Evolutionary conservation across 441 rosid genomes (phyloP), one percentile per base, ranked within the genome.

Genomic region (Adansonia gregorii): DNA sequence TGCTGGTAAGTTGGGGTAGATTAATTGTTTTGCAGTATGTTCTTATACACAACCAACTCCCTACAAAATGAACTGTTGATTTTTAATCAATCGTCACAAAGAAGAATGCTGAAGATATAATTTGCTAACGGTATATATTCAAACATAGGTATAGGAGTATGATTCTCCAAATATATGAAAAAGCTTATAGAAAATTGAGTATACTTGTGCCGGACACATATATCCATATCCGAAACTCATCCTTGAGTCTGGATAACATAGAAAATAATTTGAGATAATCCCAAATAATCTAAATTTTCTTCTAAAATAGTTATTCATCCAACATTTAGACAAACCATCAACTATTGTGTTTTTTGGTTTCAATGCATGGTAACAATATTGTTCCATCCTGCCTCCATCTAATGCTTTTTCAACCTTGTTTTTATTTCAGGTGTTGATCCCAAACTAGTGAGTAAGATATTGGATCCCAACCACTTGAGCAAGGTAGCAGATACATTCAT

Each of bases 361-460:
- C 24, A 58, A 58, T 19, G 27, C 12, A 19, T 20, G 27, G 63
- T 19, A 0, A n/a, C 59, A 1, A n/a, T 54, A n/a, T 8, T n/a
- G 20, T 6, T 54, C 17, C 12, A 9, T 19, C 63, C 27, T 58
- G 19, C 54, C 67, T 72, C 52, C 43, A 43, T 71, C 52, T 72
- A 39, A 70, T 67, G 39, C 20, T 66, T 59, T 12, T 27, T 65
- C 15, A 31, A 19, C 70, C 22, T 24, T 72, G 22, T 66, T 67
- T 43, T 27, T 60, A 8, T 88, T 83, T 79, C 88, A 96, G 99
- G 99, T 54, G 80, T 75, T 43, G 98, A 96, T 87, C 97, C 94
- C 0, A 68, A 81, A 68, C 92, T 96, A n/a, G 85, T 91, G 64
- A 86, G 80, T 51, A 92, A 91, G 85, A 95, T 95, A 81, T 71